Conservation (phyloP, 768 basidiomycete genomes). For the Jaapia argillacea region DNA sequence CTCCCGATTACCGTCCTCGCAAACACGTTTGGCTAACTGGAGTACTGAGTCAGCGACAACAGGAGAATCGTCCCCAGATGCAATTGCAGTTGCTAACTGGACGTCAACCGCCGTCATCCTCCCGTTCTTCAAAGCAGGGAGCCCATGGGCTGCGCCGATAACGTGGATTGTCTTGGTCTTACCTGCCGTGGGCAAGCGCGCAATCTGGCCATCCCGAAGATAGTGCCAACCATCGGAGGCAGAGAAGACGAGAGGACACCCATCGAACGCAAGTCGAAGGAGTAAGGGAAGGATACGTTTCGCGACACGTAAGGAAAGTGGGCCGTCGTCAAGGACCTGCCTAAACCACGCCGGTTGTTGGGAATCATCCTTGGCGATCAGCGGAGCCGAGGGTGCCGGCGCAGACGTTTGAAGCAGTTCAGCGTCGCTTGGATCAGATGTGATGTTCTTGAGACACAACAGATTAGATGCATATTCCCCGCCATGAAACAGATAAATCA, state of each 20-base stretch:
- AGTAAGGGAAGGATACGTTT: slow-evolving; percentile 59
- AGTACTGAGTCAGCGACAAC: slow-evolving; percentile 26
- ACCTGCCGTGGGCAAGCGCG: slow-evolving; percentile 32
- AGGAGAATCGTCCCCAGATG: slow-evolving; percentile 28
- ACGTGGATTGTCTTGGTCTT: slow-evolving; percentile 32
- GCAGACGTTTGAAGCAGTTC: no score
- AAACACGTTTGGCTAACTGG: slow-evolving; percentile 28
- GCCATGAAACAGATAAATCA: no score
- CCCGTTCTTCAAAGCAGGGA: slow-evolving; percentile 32
- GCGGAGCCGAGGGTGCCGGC: no score
- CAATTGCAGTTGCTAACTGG: slow-evolving; percentile 37
- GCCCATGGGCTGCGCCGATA: slow-evolving; percentile 36
- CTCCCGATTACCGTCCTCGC: slow-evolving; percentile 13
- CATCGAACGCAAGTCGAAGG: slow-evolving; percentile 51
- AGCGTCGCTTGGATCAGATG: no score
- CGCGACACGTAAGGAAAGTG: slow-evolving; percentile 29
- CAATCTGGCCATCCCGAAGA: slow-evolving; percentile 20
- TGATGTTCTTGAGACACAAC: no score
- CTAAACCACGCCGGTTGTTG: slow-evolving; percentile 49
- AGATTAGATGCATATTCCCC: no score
- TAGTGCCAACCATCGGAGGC: slow-evolving; percentile 62
- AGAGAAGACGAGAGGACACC: slow-evolving; percentile 46
- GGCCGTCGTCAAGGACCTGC: slow-evolving; percentile 31
- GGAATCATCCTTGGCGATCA: no score
- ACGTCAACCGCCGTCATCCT: slow-evolving; percentile 31